These are phyloP conservation scores for Coniochaeta hoffmannii DNA, from an alignment of 2,329 filamentous ascomycete genomes.

Conservation along the genomic window DNA sequence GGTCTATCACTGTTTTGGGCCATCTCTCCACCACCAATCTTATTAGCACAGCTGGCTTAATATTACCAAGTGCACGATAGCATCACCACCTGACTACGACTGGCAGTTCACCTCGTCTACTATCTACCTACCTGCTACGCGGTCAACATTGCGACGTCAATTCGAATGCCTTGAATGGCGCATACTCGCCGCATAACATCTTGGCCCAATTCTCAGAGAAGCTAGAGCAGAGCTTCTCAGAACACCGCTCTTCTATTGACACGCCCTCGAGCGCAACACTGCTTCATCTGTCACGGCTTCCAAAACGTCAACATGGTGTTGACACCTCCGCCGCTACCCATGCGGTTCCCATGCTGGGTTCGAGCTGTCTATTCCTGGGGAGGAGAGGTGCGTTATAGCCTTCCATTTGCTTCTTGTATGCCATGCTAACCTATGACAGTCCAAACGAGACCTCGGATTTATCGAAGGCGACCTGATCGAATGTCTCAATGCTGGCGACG, in stretches of 20 bases:
- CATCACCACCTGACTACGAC: neutral
- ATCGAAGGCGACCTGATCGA: slow-evolving; percentile 97
- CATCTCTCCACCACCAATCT: neutral
- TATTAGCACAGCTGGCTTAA: neutral
- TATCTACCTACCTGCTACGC: no score
- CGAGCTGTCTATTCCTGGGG: slow-evolving; percentile 90
- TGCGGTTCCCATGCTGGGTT: slow-evolving; percentile 84
- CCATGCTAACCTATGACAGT: slow-evolving; percentile 37
- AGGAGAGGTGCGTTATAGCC: slow-evolving; percentile 57
- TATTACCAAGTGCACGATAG: neutral
- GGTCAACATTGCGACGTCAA: neutral
- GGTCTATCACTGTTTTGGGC: slow-evolving; percentile 1
- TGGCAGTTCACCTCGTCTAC: neutral
- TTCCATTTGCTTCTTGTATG: neutral
- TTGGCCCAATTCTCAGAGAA: no score
- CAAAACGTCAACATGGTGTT: slow-evolving; percentile 37
- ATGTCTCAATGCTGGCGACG: slow-evolving; percentile 94
- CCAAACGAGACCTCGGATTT: slow-evolving; percentile 90
- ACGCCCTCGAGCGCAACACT: neutral
- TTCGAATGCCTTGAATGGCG: neutral
- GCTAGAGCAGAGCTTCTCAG: no score
- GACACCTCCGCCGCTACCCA: slow-evolving; percentile 56
- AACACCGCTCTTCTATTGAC: neutral
- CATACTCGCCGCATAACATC: neutral
- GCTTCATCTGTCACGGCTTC: neutral